Evolutionary conservation across 352 stramenopile species (phyloP), one percentile per base, ranked within the genome.

Genomic region (Pythium monospermum): DNA sequence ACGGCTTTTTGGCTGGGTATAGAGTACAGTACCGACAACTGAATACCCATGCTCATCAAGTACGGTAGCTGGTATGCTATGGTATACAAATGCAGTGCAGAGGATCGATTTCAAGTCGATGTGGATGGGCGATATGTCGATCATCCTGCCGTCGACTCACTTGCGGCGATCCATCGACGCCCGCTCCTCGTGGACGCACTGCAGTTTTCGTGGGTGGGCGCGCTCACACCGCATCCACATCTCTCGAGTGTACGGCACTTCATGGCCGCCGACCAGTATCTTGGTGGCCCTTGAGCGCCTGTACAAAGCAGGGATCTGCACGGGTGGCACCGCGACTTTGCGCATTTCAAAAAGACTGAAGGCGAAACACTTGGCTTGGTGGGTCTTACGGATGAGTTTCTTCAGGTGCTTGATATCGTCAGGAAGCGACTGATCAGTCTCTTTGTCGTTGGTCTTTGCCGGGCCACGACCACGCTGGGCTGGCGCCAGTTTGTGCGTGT

Each of bases 211-310:
- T 15, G 22, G 27, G 15, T 30, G 26, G n/a, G 23, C 16, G 50
- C 40, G 50, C 59, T 81, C 74, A 26, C 62, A 55, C 15, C 70
- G 77, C 54, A 81, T 64, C 67, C 69, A 81, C 73, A 83, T 84
- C 38, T 65, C 39, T n/a, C 71, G 68, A 11, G 73, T 84, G 59
- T 73, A 76, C 11, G 73, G 73, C 49, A 84, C 67, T n/a, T 64
- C 59, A 36, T 69, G 60, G 30, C 73, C 73, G 18, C 57, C 60
- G 22, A 84, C 73, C 7, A 57, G 22, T 11, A 35, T 42, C 3
- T 7, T 21, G 16, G 40, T 45, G 28, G 40, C 22, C 15, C 3
- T 25, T 11, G 16, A 26, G 36, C 25, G 30, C 8, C 50, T 39
- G 22, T 57, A 57, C 32, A 80, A 26, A 12, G 68, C 57, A 4